Base-by-base conservation (phyloP, 1,284 basidiomycete genomes). In the Malassezia japonica region DNA sequence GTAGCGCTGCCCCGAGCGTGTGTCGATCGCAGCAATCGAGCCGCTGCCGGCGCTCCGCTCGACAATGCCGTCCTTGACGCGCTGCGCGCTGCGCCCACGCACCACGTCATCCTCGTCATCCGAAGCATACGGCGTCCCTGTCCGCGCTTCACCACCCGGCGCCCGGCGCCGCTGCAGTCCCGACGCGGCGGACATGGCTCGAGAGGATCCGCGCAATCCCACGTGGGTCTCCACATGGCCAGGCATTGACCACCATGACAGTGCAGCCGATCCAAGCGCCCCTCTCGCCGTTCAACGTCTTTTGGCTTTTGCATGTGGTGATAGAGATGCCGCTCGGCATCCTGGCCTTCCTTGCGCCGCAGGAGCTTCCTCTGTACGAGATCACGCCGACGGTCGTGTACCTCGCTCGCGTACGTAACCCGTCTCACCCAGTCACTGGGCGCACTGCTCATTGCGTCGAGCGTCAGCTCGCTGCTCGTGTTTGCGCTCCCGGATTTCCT, bases 401-500 rank as follows among this genome's bases (percentile, higher is more conserved):
- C 24, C 16, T 43, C 18, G 38, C 46, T 4, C 36, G 36, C 21
- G 49, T 46, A 41, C 36, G 49, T 46, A 1, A 13, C 4, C 8
- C 20, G 36, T 34, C 44, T 46, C 4, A 46, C 37, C 6, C 29
- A 55, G 48, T 32, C 36, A 27, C 36, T 58, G 27, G 27, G 10
- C 47, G 5, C 44, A 13, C 29, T 37, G 18, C 32, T 32, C 10
- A 35, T 38, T 8, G 25, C 20, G 21, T 39, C 40, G 16, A 25
- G 33, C 31, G 40, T 67, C 18, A 39, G 58, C 18, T 56, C 56
- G 37, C 18, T 61, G 12, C 47, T 62, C 16, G 37, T 58, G 13
- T 60, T 56, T 43, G 55, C 45, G 3, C 51, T 65, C 10, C 62
- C 60, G 81, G 86, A 88, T 62, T 86, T 85, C 72, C 75, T 87